Percentiles rank a stretch among this genome's conserved stretches.
Conservation (phyloP, 2,329 filamentous ascomycete genomes). For the Fusarium azukiicola region DNA sequence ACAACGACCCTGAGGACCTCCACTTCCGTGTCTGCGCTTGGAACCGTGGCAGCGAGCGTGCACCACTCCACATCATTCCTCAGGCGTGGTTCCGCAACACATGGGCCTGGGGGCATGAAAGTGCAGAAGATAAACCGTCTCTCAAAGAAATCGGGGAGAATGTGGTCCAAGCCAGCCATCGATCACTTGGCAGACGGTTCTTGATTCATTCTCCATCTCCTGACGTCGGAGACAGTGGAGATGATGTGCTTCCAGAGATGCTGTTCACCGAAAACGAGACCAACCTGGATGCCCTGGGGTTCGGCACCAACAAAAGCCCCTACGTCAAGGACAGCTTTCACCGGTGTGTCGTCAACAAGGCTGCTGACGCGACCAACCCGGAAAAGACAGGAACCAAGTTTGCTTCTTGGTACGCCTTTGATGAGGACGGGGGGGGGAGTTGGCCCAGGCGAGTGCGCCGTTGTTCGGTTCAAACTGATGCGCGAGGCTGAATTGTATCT, state of each 20-base stretch:
- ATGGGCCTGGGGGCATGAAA: slow-evolving; percentile 95
- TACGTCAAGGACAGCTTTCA: slow-evolving; percentile 99
- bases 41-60: slow-evolving; percentile 95
- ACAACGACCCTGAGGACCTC: slow-evolving; percentile 93
- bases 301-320: slow-evolving; percentile 87
- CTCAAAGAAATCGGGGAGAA: slow-evolving; percentile 84
- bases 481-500: slow-evolving; percentile 88
- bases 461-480: slow-evolving; percentile 95
- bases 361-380: slow-evolving; percentile 92
- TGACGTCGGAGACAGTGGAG: slow-evolving; percentile 87
- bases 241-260: slow-evolving; percentile 91
- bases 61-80: slow-evolving; percentile 94
- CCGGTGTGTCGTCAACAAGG: slow-evolving; percentile 89
- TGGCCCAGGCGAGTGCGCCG: slow-evolving; percentile 93
- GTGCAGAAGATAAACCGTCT: slow-evolving; percentile 86
- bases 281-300: slow-evolving; percentile 89
- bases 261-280: slow-evolving; percentile 98
- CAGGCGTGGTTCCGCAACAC: slow-evolving; percentile 99
- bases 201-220: slow-evolving; percentile 94
- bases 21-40: slow-evolving; percentile 97
- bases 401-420: slow-evolving; percentile 95
- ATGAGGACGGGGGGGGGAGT: slow-evolving; percentile 93
- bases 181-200: slow-evolving; percentile 90
- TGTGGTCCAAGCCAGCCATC: slow-evolving; percentile 88
- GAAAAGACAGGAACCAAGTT: slow-evolving; percentile 90